These are phyloP conservation scores for Pestalotiopsis sp. DNA, from an alignment of 2,329 filamentous ascomycete genomes.

Conservation along the genomic window DNA sequence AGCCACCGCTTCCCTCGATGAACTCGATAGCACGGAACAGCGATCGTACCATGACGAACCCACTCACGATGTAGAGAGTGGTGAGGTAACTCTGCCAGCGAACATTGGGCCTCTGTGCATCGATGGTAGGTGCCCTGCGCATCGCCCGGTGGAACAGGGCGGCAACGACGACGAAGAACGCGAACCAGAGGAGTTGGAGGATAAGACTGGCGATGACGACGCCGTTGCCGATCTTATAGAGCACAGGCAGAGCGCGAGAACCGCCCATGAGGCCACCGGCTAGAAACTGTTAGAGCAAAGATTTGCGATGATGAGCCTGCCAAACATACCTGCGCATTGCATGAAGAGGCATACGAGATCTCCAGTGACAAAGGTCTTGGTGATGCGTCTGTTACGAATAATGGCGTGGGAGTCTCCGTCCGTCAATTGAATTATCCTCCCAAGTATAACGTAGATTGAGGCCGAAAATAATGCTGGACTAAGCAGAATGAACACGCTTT, in stretches of 20 bases:
- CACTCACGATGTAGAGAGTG: background rate
- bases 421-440: background rate
- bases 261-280: conserved; percentile 3
- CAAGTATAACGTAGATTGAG: conserved; percentile 12
- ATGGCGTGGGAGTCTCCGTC: background rate
- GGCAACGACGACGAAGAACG: background rate
- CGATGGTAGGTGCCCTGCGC: background rate
- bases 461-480: conserved; percentile 15
- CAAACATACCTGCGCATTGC: conserved; percentile 1
- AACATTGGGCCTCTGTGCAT: background rate
- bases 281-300: background rate
- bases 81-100: background rate
- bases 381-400: background rate
- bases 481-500: conserved; percentile 13
- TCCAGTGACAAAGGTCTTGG: conserved; percentile 5
- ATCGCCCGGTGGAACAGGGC: background rate
- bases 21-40: background rate
- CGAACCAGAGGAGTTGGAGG: conserved; percentile 1
- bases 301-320: background rate
- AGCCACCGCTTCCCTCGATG: background rate
- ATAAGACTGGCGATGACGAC: background rate
- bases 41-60: background rate
- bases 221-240: conserved; percentile 1
- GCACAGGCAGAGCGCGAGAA: background rate
- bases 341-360: conserved; percentile 2